Evolutionary conservation across 2,329 filamentous ascomycete genomes (phyloP).

Genomic region (Aureobasidium musti): DNA sequence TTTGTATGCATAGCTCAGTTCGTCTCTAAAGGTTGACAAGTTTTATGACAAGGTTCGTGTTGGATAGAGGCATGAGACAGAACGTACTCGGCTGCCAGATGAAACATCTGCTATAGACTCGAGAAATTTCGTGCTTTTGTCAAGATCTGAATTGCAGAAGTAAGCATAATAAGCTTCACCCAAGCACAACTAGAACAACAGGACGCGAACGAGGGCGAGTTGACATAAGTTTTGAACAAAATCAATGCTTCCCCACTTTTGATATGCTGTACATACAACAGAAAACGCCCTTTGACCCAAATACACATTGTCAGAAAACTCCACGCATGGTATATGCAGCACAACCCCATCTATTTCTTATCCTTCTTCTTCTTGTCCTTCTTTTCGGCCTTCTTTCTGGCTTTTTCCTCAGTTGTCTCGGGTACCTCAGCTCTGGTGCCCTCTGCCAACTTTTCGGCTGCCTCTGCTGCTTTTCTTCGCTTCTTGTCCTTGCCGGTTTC

Average conservation of each 20-base stretch:
- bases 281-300: not conserved
- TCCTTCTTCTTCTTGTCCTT: conserved; percentile 40
- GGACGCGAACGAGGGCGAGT: not conserved
- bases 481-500: conserved; percentile 44
- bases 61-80: too few species aligned
- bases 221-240: not conserved
- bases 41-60: too few species aligned
- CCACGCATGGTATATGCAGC: conserved; percentile 6
- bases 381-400: conserved; percentile 42
- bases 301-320: conserved; percentile 1
- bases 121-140: too few species aligned
- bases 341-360: not conserved
- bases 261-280: conserved; percentile 14
- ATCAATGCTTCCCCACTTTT: not conserved
- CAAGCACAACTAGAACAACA: too few species aligned
- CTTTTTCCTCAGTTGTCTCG: conserved; percentile 40
- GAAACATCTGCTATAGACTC: too few species aligned
- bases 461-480: conserved; percentile 40
- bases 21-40: not conserved
- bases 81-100: too few species aligned
- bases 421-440: conserved; percentile 31
- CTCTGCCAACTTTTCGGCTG: conserved; percentile 29
- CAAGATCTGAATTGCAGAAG: too few species aligned
- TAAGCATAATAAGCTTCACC: too few species aligned
- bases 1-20: not conserved